Base-by-base conservation (phyloP, 192 early-diverging fungal genomes). In the Coemansia sp. region DNA sequence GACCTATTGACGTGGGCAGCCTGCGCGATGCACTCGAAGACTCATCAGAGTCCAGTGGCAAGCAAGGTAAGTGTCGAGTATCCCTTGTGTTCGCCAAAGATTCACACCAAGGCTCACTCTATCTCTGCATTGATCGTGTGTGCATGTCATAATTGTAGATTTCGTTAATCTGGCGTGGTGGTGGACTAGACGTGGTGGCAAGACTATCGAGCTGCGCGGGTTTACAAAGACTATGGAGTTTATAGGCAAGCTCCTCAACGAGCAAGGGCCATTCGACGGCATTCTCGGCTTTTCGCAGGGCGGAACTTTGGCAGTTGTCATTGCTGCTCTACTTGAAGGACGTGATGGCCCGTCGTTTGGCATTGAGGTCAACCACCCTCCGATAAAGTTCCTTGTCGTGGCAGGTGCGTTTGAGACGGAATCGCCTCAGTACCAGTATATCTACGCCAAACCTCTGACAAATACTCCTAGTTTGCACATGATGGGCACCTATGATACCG, bases 201-300 rank as follows among this genome's bases (percentile, higher is more conserved):
- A 74, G 61, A 65, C 66, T 17, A 69, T 62, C 23, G 80, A 77
- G 69, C 46, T 70, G 26, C 75, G 80, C 60, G 75, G 80, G 2
- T 39, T 77, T 6, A 69, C 68, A 33, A 61, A 77, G 42, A 62
- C 67, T 19, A 40, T 82, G 8, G 50, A 44, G 8, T 16, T 66
- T 16, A 44, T 82, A 3, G 66, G 67, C 62, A 57, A 60, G 3
- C 32, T 74, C 5, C 72, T 82, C 17, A 64, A 73, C 10, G 75
- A 77, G 75, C 75, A 82, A 46, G 80, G 80, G 8, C 80, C 80
- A 23, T 82, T 82, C 38, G 72, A 77, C 60, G 80, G 80, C 13
- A 77, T 82, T 35, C 49, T 82, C 37, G 80, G 75, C 26, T 82
- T 82, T 59, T 82, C 80, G 68, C 80, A 82, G 50, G 80, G 80